Conservation (phyloP, 2,329 filamentous ascomycete species). For the Stachybotrys chlorohalonatus region DNA sequence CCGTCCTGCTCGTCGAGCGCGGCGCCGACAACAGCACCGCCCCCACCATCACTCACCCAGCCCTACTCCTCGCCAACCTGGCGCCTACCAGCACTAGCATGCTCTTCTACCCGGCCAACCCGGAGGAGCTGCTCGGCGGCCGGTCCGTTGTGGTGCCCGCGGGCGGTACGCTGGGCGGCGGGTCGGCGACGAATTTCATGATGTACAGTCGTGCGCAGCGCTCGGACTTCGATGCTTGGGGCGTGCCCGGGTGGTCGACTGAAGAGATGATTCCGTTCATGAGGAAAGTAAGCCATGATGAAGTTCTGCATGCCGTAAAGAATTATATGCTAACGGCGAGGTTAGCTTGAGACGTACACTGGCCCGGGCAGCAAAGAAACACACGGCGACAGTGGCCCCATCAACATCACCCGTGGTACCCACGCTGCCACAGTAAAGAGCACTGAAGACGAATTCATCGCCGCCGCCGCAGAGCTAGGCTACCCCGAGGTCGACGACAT, state of each 20-base stretch:
- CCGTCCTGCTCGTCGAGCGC: slow-evolving; percentile 42
- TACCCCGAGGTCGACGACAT: slow-evolving; percentile 40
- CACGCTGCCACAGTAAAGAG: slow-evolving; percentile 21
- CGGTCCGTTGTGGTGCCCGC: slow-evolving; percentile 8
- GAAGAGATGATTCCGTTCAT: neutral
- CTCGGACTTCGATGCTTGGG: neutral
- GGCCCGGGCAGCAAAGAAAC: slow-evolving; percentile 9
- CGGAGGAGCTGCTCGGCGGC: slow-evolving; percentile 6
- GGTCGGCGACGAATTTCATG: slow-evolving; percentile 16
- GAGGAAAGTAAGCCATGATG: neutral
- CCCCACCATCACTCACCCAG: slow-evolving; percentile 38
- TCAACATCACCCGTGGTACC: slow-evolving; percentile 39
- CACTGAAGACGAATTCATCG: slow-evolving; percentile 37
- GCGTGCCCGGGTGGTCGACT: neutral
- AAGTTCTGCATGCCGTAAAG: neutral
- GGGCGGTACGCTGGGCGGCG: slow-evolving; percentile 3
- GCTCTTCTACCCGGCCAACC: slow-evolving; percentile 10
- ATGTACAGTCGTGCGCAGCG: slow-evolving; percentile 11
- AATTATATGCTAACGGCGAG: neutral
- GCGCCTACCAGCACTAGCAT: slow-evolving; percentile 5
- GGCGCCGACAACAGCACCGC: slow-evolving; percentile 40
- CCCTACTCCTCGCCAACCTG: slow-evolving; percentile 17
- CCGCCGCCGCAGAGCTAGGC: slow-evolving; percentile 35
- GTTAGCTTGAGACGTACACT: slow-evolving; percentile 14
- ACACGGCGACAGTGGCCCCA: slow-evolving; percentile 41